Conservation (phyloP, 208 protist genomes). For the Tritrichomonas foetus region DNA sequence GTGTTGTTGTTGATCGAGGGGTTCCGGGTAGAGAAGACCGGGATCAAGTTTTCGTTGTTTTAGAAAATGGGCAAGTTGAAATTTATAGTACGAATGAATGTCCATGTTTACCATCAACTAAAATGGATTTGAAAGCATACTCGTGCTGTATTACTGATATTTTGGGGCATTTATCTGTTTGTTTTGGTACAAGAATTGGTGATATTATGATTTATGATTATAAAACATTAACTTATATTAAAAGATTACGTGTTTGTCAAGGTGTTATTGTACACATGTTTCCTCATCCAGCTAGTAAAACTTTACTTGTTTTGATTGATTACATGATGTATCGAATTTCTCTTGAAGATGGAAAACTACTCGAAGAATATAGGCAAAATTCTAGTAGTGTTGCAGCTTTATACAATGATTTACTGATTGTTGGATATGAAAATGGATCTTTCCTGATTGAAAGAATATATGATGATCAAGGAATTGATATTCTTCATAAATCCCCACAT, state of each 20-base stretch:
- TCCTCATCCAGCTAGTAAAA: neutral
- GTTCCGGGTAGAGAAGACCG: neutral
- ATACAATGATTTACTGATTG: neutral
- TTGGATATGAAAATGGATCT: constrained; percentile 32
- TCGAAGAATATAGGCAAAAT: neutral
- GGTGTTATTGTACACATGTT: neutral
- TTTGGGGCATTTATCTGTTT: neutral
- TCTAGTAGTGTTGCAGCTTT: neutral
- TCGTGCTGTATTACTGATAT: neutral
- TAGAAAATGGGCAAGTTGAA: neutral
- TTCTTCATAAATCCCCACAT: neutral
- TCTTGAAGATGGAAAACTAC: neutral
- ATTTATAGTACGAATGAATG: neutral
- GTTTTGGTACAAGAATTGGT: neutral
- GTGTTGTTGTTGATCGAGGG: neutral
- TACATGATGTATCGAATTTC: neutral
- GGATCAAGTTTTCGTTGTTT: neutral
- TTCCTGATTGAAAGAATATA: neutral
- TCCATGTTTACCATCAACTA: neutral
- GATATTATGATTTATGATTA: constrained; percentile 4
- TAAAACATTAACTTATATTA: neutral
- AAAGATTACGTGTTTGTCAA: neutral
- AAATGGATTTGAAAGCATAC: neutral
- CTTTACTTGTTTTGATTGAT: neutral
- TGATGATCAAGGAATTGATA: neutral